Evolutionary conservation across 306 rosid species (phyloP), one percentile per base, ranked within the genome.

Genomic region (Canavalia ensiformis): DNA sequence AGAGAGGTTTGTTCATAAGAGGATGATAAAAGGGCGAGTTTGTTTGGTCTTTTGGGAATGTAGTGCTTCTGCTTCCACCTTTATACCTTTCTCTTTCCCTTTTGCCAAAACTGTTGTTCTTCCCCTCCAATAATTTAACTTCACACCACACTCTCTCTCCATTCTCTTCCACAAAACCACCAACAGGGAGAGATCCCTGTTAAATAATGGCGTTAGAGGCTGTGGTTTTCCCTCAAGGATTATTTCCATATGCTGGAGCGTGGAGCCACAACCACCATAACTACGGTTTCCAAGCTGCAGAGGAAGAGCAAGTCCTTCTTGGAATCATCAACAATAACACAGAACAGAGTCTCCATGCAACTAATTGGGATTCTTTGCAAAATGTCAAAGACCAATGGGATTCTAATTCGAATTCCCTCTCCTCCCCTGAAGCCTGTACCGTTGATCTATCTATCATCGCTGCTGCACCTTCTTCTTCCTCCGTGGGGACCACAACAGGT

Each of bases 11-110:
- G 76, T 85, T 62, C 84, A 35, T 78, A 34, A 45, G 37, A 35
- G 65, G 45, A 76, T 69, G 56, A 86, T 87, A 80, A 85, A 92
- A 89, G 88, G 87, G 34, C 34, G 68, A 6, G 13, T 82, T 88
- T 90, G 91, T 89, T 92, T 85, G 88, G 80, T 81, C 82, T 85
- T 75, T 76, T 60, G 79, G 81, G 41, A 72, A 52, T 39, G 31
- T 44, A 73, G 74, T 39, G 49, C 46, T 72, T 8, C 13, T 39
- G 9, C 25, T 58, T 30, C 65, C 3, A 8, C 67, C 6, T 6
- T 51, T 6, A 51, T 11, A 0, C 12, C 33, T 31, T 9, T 70
- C 5, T 13, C 31, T 50, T 11, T 52, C 49, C 7, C 34, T 34
- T 49, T 70, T 52, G 6, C 60, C 41, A 46, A 60, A 62, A 46